These are phyloP conservation scores for Torulaspora franciscae DNA, from an alignment of 805 yeast species.

Conservation along the genomic window DNA sequence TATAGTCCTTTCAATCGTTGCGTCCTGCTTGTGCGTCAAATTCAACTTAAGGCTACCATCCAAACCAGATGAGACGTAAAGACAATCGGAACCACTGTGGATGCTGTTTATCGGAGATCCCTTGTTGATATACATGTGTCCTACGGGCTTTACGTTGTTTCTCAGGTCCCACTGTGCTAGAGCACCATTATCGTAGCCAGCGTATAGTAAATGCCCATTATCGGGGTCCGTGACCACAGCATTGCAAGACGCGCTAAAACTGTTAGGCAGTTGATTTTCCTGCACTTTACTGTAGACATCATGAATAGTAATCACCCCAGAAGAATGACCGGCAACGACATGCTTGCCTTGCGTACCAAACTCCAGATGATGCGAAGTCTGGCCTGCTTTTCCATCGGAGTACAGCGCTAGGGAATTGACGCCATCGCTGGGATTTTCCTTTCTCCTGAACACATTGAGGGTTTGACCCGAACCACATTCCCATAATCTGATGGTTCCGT, in stretches of 20 bases:
- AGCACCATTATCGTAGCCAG: constrained; percentile 37
- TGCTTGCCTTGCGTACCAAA: constrained; percentile 46
- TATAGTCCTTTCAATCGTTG: background rate
- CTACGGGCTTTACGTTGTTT: constrained; percentile 15
- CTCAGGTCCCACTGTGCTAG: constrained; percentile 43
- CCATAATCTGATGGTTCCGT: constrained; percentile 60
- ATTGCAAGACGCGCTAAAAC: constrained; percentile 27
- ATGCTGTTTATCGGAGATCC: constrained; percentile 23
- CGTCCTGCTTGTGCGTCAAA: background rate
- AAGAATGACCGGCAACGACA: constrained; percentile 41
- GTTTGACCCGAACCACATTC: constrained; percentile 56
- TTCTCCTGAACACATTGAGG: constrained; percentile 41
- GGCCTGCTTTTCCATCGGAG: background rate
- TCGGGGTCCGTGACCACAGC: constrained; percentile 7
- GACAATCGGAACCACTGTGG: constrained; percentile 9
- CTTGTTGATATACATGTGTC: constrained; percentile 15
- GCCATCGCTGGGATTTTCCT: constrained; percentile 36
- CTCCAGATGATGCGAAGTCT: constrained; percentile 37
- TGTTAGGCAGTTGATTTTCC: constrained; percentile 25
- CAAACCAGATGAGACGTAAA: constrained; percentile 38
- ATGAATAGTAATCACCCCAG: constrained; percentile 40
- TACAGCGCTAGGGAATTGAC: constrained; percentile 28
- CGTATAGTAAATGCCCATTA: constrained; percentile 19
- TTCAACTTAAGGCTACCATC: constrained; percentile 21
- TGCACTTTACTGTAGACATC: constrained; percentile 35